Base-by-base conservation (phyloP, 2,329 filamentous ascomycete genomes). In the Aureobasidium sp. region DNA sequence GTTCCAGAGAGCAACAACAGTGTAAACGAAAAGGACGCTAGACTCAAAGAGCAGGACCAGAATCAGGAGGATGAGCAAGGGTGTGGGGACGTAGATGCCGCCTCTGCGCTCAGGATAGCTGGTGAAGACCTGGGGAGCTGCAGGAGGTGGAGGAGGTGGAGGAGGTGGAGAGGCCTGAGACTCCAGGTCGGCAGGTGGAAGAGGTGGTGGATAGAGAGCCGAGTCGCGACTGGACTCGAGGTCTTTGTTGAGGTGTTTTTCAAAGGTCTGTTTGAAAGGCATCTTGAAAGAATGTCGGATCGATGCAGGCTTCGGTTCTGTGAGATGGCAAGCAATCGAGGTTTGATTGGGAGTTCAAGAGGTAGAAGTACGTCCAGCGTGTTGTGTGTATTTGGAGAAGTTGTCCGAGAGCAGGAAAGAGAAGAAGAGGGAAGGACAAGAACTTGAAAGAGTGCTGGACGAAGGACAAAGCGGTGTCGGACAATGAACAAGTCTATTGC, bases 21-120 rank as follows among this genome's bases (percentile, higher is more conserved):
- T 74, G 67, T 74, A 75, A 17, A 71, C 69, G 64, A 75, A 74
- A 23, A 75, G 68, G 34, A 72, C 60, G 2, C 68, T 71, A 62
- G 70, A 72, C 61, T 74, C 72, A 63, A 73, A 67, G 23, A 69
- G 56, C 26, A 69, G 63, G 13, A 73, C 67, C 23, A 69, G 52
- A 32, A 69, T 64, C 44, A 75, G 64, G 32, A 73, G 65, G 58
- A 71, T 66, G 66, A 74, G 70, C 37, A 74, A 47, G 20, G 69
- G 66, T 55, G 68, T 70, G 1, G 71, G 68, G 3, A 75, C 53
- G 62, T 67, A 67, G 53, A 75, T 67, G 26, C 73, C 73, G 20
- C 68, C 67, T 61, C 66, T 69, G 17, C 65, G 65, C 5, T 64
- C 52, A 3, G 68, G 65, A 36, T 70, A 70, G 66, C 69, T 68